Base-by-base conservation (phyloP, 306 rosid species). In the Dalbergia cochinchinensis region DNA sequence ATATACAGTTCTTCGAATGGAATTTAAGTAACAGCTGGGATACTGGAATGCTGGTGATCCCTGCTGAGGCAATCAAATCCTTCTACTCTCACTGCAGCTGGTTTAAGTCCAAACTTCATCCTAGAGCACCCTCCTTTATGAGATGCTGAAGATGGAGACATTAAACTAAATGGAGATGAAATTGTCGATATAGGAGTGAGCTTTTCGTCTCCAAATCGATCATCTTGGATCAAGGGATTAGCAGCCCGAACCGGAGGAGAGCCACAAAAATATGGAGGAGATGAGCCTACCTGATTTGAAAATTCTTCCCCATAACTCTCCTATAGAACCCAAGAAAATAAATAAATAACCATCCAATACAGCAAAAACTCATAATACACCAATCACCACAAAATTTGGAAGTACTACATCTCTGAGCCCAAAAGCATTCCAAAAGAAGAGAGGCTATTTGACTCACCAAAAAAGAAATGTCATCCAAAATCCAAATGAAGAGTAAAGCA, bases 11-110 rank as follows among this genome's bases (percentile, higher is more conserved):
- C 69, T 48, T 70, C 7, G 78, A 65, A 59, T 78, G 73, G 75
- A 77, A 78, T 85, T 84, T 84, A 92, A 34, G 91, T 94, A 44
- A 92, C 76, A 8, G 92, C 90, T 13, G 92, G 84, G 91, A 90
- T 87, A 86, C 97, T 82, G 4, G 97, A 92, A 84, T 83, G 88
- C 78, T 90, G 97, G 73, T 86, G 78, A 86, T 91, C 97, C 94
- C 94, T 86, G 53, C 80, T 82, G 71, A 89, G 97, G 77, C 94
- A 89, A 77, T 92, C 90, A 35, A 92, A 92, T 78, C 97, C 97
- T 85, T 92, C 97, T 87, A 92, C 94, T 86, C 97, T 92, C 88
- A 90, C 94, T 76, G 91, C 85, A 31, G 92, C 97, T 0, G 92
- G 92, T 74, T 88, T 90, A 35, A 68, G 88, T 69, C 94, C 94